phyloP scores from a whole-genome alignment of 2,329 filamentous ascomycete species.

The Botrytis fragariae region DNA sequence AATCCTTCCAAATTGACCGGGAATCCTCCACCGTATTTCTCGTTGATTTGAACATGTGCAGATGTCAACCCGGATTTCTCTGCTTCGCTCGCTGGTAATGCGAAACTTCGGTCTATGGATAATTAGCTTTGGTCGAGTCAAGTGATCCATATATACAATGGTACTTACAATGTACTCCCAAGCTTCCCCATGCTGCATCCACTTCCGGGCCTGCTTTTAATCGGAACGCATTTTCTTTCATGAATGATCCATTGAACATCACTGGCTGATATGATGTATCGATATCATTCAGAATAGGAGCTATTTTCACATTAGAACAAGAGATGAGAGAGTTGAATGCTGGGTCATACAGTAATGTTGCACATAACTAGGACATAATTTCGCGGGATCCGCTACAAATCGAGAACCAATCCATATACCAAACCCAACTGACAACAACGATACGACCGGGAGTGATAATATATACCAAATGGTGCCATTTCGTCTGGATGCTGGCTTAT shows the following conservation, averaged over 20 bases:
- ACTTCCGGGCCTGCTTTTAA: slow-evolving; percentile 47
- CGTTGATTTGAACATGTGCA: slow-evolving; percentile 51
- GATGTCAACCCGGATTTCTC: slow-evolving; percentile 43
- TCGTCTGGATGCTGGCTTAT: neutral
- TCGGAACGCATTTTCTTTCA: slow-evolving; percentile 52
- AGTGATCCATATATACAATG: neutral
- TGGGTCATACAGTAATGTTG: slow-evolving; percentile 23
- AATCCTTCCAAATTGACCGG: slow-evolving; percentile 48
- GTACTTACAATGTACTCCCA: slow-evolving; percentile 50
- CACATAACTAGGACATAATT: slow-evolving; percentile 22
- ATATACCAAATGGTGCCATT: slow-evolving; percentile 4
- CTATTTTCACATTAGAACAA: slow-evolving; percentile 21
- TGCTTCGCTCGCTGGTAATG: slow-evolving; percentile 44
- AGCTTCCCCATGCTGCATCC: slow-evolving; percentile 51
- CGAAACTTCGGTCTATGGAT: slow-evolving; percentile 37
- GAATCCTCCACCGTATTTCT: slow-evolving; percentile 52
- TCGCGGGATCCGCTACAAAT: slow-evolving; percentile 15
- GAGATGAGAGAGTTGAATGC: neutral
- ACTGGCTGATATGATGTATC: slow-evolving; percentile 43
- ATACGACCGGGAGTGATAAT: slow-evolving; percentile 17
- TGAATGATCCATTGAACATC: slow-evolving; percentile 51
- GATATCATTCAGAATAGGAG: slow-evolving; percentile 43
- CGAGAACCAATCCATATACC: slow-evolving; percentile 22
- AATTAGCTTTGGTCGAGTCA: neutral
- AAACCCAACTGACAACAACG: slow-evolving; percentile 17